Base-by-base conservation (phyloP, 306 rosid genomes). In the Ceratonia siliqua region DNA sequence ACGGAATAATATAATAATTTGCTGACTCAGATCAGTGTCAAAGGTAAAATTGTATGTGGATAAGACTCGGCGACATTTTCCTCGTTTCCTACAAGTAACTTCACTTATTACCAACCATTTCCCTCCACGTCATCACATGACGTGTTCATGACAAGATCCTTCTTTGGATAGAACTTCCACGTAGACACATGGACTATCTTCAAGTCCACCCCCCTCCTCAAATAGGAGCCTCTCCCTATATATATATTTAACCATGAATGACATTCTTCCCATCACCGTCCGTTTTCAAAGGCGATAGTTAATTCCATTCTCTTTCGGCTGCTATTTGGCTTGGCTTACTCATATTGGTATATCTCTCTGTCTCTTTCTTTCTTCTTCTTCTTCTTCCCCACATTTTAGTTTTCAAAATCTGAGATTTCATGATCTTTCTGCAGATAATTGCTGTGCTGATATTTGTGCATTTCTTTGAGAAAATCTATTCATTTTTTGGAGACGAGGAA, bases 101-200 rank as follows among this genome's bases (percentile, higher is more conserved):
- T 50, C 0, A 6, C 6, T 2, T 2, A 3, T 10, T 13, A 10
- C 18, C 33, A 14, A 0, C 30, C 45, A 20, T 11, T 36, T 2
- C 0, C 3, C 38, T 38, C 75, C 74, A 69, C 61, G 62, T 69
- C 62, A 69, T 13, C 32, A 69, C 20, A 13, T 39, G 55, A 42
- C 50, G 55, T 65, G 71, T 39, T 70, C 32, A 70, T 80, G 69
- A n/a, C 4, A 12, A 1, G 4, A 63, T 33, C 20, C 27, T 65
- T 49, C 54, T 73, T 78, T 53, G 89, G 97, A 93, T 93, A 89
- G 78, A 33, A 55, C 67, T 49, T 81, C 90, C 98, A 93, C 95
- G 85, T 83, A 10, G 35, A 46, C 45, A 8, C 52, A 13, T 53
- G 9, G 11, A 41, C 49, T 38, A 2, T 8, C 28, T 62, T 58